These are phyloP conservation scores for Chlorella sp. DNA, from an alignment of 139 green algal genomes.

Conservation along the genomic window DNA sequence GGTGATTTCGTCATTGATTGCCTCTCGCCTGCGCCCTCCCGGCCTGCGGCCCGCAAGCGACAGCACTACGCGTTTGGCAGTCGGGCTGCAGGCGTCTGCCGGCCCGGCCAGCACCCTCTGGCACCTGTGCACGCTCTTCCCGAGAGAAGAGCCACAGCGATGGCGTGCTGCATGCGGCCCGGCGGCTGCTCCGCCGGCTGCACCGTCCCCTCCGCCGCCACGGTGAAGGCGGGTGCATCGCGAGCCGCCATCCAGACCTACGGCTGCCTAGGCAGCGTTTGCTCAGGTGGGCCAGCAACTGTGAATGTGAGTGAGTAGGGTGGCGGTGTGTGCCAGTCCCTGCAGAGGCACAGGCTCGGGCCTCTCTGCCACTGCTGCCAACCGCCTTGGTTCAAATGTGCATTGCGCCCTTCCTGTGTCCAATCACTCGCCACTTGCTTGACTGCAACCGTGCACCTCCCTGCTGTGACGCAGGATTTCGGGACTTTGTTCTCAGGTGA, in stretches of 20 bases:
- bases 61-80: too few relatives aligned
- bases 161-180: too few relatives aligned
- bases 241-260: neutral
- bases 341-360: neutral
- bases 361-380: neutral
- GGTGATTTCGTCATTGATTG: too few relatives aligned
- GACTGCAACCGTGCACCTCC: neutral
- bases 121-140: too few relatives aligned
- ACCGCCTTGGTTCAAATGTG: neutral
- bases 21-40: too few relatives aligned
- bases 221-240: too few relatives aligned
- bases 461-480: neutral
- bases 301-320: neutral
- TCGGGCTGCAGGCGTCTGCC: too few relatives aligned
- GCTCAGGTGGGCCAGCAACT: neutral
- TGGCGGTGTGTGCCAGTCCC: neutral
- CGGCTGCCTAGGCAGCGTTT: neutral
- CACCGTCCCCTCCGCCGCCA: too few relatives aligned
- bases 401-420: neutral
- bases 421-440: neutral
- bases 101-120: too few relatives aligned
- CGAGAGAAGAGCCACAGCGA: too few relatives aligned
- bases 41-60: too few relatives aligned
- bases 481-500: constrained; percentile 1
- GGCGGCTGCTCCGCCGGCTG: too few relatives aligned